Conservation (phyloP, 1,284 basidiomycete genomes). For the Cryptococcus wingfieldii region DNA sequence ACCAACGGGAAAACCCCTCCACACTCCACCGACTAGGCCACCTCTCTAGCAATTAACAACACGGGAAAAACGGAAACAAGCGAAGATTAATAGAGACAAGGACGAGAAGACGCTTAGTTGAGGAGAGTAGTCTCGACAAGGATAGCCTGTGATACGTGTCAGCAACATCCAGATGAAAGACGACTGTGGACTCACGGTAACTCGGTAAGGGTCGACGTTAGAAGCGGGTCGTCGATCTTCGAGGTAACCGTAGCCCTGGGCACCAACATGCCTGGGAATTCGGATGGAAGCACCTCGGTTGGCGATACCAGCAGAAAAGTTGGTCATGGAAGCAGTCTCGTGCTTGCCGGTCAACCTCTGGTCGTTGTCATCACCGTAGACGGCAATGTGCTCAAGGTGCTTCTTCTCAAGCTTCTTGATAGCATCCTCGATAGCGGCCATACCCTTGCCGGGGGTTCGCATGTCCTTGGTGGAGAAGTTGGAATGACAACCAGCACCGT, state of each 20-base stretch:
- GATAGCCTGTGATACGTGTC: slow-evolving; percentile 53
- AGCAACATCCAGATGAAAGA: slow-evolving; percentile 38
- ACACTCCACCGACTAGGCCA: background rate
- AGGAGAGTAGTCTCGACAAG: slow-evolving; percentile 82
- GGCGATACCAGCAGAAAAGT: slow-evolving; percentile 92
- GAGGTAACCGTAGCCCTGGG: slow-evolving; percentile 91
- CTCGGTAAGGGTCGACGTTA: slow-evolving; percentile 91
- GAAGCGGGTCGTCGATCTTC: slow-evolving; percentile 96
- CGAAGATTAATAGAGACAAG: background rate
- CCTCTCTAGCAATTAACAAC: background rate
- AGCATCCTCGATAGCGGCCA: slow-evolving; percentile 87
- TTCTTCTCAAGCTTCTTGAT: slow-evolving; percentile 83
- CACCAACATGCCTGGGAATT: slow-evolving; percentile 84
- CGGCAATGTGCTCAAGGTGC: slow-evolving; percentile 88
- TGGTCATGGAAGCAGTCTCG: slow-evolving; percentile 93
- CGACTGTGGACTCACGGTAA: slow-evolving; percentile 48
- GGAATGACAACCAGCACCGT: slow-evolving; percentile 95
- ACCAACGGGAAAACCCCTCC: background rate
- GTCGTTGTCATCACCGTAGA: slow-evolving; percentile 96
- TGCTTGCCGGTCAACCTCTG: slow-evolving; percentile 83
- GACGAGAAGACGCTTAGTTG: slow-evolving; percentile 19
- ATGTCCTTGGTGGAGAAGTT: slow-evolving; percentile 90
- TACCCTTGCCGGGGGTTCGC: slow-evolving; percentile 82
- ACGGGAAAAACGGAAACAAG: background rate
- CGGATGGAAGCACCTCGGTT: slow-evolving; percentile 85